Percentiles rank a stretch among this genome's conserved stretches.
Conservation (phyloP, 495 filamentous ascomycete species). For the Cryomyces minteri region DNA sequence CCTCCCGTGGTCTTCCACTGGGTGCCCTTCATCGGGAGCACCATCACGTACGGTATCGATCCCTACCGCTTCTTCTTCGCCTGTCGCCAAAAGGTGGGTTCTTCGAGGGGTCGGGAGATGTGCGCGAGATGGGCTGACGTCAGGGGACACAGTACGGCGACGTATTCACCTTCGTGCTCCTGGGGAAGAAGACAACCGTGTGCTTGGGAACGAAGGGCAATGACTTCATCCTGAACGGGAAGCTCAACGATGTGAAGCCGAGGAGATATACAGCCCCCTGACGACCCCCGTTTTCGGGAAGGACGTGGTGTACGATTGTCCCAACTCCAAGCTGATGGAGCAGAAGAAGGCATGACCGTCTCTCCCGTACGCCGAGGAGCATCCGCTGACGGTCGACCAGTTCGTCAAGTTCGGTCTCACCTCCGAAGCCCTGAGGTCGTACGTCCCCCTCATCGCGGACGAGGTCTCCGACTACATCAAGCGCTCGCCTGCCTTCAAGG, state of each 20-base stretch:
- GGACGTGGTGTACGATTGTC: slow-evolving; percentile 47
- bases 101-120: neutral
- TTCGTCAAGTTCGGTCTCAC: slow-evolving; percentile 50
- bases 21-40: slow-evolving; percentile 43
- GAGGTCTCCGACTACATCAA: slow-evolving; percentile 35
- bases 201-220: slow-evolving; percentile 43
- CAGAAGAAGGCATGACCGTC: slow-evolving; percentile 37
- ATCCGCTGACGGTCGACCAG: slow-evolving; percentile 16
- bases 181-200: slow-evolving; percentile 45
- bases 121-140: neutral
- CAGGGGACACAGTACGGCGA: slow-evolving; percentile 33
- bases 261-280: slow-evolving; percentile 43
- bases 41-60: slow-evolving; percentile 45
- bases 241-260: slow-evolving; percentile 42
- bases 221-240: slow-evolving; percentile 45
- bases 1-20: slow-evolving; percentile 48
- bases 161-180: slow-evolving; percentile 44
- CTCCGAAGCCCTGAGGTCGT: slow-evolving; percentile 40
- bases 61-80: slow-evolving; percentile 42
- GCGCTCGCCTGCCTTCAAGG: slow-evolving; percentile 27
- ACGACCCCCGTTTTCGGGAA: slow-evolving; percentile 45
- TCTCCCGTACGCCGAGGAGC: no score
- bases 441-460: slow-evolving; percentile 35
- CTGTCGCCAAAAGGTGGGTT: slow-evolving; percentile 31
- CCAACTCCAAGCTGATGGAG: slow-evolving; percentile 49